Evolutionary conservation across 306 rosid species (phyloP).

Genomic region (Prunus mume): DNA sequence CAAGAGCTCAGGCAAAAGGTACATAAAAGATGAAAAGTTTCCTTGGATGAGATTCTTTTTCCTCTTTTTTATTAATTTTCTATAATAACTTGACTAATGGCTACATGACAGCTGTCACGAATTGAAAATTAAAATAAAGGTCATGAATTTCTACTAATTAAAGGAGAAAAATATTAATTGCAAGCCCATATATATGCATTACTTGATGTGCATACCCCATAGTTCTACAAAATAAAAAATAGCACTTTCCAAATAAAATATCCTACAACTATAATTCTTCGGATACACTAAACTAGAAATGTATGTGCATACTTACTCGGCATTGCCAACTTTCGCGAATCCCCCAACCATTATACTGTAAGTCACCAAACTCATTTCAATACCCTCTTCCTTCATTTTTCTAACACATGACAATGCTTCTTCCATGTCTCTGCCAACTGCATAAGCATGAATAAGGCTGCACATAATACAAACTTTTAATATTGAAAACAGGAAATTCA

Average conservation of each 20-base stretch:
- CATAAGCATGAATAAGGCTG: conserved; percentile 99
- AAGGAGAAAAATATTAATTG: too few species aligned
- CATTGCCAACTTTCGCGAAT: conserved; percentile 68
- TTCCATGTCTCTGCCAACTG: conserved; percentile 99
- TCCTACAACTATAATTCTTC: not conserved
- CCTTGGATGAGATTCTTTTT: not conserved
- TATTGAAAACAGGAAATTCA: conserved; percentile 13
- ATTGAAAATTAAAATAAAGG: not conserved
- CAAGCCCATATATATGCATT: not conserved
- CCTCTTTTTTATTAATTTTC: not conserved
- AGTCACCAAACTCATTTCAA: conserved; percentile 88
- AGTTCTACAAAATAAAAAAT: too few species aligned
- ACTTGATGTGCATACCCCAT: too few species aligned
- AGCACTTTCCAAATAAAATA: too few species aligned
- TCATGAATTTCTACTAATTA: not conserved
- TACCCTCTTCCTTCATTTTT: conserved; percentile 88
- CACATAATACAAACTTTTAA: conserved; percentile 42
- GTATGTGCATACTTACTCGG: conserved; percentile 63
- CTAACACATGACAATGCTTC: conserved; percentile 89
- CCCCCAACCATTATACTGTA: conserved; percentile 91
- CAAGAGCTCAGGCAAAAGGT: not conserved
- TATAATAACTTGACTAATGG: not conserved
- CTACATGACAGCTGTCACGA: not conserved
- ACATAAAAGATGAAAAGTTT: not conserved
- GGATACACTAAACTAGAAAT: not conserved